Conservation (phyloP, 129 eudicot genomes). For the Lactuca saligna region DNA sequence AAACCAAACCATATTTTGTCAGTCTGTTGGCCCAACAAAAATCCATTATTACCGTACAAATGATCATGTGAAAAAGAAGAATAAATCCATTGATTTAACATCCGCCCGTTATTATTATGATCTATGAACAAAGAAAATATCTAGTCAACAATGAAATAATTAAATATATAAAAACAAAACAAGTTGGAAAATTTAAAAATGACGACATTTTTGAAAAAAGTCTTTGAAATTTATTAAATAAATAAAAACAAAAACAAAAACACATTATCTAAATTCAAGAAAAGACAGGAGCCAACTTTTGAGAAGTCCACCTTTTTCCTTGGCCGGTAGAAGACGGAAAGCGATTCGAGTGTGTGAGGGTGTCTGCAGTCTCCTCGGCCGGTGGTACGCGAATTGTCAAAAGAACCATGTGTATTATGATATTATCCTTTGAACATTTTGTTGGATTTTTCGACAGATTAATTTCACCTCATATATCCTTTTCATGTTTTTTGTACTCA, state of each 20-base stretch:
- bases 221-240: slow-evolving; percentile 4
- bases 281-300: slow-evolving; percentile 30
- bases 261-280: not conserved
- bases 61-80: not conserved
- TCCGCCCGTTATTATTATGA: not conserved
- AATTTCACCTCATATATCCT: slow-evolving; percentile 7
- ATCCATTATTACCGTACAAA: not conserved
- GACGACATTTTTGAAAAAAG: slow-evolving; percentile 10
- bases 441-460: not conserved
- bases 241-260: not conserved
- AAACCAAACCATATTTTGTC: not conserved
- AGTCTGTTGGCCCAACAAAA: not conserved
- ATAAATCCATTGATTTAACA: not conserved
- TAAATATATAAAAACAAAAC: slow-evolving; percentile 8
- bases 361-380: slow-evolving; percentile 2
- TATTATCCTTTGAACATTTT: slow-evolving; percentile 9
- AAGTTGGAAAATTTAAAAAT: not conserved
- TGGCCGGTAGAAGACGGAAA: slow-evolving; percentile 31
- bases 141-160: slow-evolving; percentile 6
- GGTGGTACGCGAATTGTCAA: slow-evolving; percentile 30
- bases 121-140: not conserved
- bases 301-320: slow-evolving; percentile 17
- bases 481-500: slow-evolving; percentile 5
- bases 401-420: not conserved
- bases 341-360: slow-evolving; percentile 28